These are phyloP conservation scores for Erodium moschatum DNA, from an alignment of 441 rosid species.

Conservation along the genomic window DNA sequence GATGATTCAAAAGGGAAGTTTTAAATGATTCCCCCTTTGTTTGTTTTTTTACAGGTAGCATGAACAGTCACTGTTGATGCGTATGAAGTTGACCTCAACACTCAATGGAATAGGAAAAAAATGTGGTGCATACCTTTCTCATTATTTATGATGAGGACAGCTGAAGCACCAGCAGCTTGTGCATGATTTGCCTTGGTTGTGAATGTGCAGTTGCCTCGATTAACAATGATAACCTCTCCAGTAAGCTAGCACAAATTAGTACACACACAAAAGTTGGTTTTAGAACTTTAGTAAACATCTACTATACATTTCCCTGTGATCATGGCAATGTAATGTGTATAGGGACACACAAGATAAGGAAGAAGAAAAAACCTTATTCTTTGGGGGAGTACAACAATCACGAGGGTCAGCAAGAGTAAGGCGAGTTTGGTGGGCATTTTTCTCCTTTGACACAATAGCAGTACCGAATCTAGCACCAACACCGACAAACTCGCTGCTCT, in stretches of 20 bases:
- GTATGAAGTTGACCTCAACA: neutral
- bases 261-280: no score
- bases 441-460: conserved; percentile 80
- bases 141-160: conserved; percentile 78
- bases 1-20: no score
- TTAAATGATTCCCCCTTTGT: no score
- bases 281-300: conserved; percentile 4
- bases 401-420: conserved; percentile 77
- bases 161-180: conserved; percentile 84
- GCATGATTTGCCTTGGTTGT: conserved; percentile 82
- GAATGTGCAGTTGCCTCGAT: conserved; percentile 80
- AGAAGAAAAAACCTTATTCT: conserved; percentile 53
- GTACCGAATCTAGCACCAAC: conserved; percentile 94
- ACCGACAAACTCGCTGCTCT: conserved; percentile 85
- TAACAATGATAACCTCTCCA: conserved; percentile 77
- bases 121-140: conserved; percentile 49
- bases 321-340: conserved; percentile 1
- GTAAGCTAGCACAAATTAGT: conserved; percentile 42
- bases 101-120: neutral
- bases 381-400: conserved; percentile 63
- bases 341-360: conserved; percentile 1
- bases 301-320: conserved; percentile 5
- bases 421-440: conserved; percentile 64
- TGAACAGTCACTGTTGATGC: neutral
- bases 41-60: neutral